Evolutionary conservation across 208 protist species (phyloP), one percentile per base, ranked within the genome.

Genomic region (Trypanosoma cruzi): DNA sequence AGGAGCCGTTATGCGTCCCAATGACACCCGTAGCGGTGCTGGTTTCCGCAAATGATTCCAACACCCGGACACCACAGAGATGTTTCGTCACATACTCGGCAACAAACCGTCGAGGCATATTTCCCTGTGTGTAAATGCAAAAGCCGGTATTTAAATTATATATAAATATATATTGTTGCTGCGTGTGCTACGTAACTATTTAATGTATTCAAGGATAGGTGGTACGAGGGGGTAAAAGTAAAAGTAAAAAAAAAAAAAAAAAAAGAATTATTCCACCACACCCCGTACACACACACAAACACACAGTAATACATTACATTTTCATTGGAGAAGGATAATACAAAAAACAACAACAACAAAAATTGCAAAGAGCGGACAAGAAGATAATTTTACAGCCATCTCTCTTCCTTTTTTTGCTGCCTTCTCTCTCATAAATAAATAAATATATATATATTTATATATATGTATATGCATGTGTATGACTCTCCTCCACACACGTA

Each of bases 1-100:
- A 99, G 42, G 71, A 82, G 68, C 95, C 93, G 58, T 79, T 88
- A 78, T 99, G 97, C 0, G 96, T 98, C 46, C 92, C 94, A 67
- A 99, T 97, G 3, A 96, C 62, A 3, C 70, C 77, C 14, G 40
- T 50, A 4, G 73, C 44, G 11, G 67, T 36, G 11, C 22, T 66
- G 18, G 64, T 66, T 20, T 80, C 80, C 4, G 61, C 44, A 14
- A 86, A 61, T 32, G 70, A 69, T 37, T 73, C 67, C 28, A 82
- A 52, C 11, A 91, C 84, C 28, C 68, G 71, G 34, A 89, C 71
- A 16, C 79, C 81, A 48, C 81, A 64, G 18, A 95, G 74, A 64
- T 88, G 86, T 34, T 64, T 62, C 46, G 74, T 64, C 28, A 93
- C 86, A 72, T 92, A 93, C 69, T 95, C 85, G 32, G 73, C 28